Base-by-base conservation (phyloP, 169 alveolate species). In the Cryptosporidium parvum region DNA sequence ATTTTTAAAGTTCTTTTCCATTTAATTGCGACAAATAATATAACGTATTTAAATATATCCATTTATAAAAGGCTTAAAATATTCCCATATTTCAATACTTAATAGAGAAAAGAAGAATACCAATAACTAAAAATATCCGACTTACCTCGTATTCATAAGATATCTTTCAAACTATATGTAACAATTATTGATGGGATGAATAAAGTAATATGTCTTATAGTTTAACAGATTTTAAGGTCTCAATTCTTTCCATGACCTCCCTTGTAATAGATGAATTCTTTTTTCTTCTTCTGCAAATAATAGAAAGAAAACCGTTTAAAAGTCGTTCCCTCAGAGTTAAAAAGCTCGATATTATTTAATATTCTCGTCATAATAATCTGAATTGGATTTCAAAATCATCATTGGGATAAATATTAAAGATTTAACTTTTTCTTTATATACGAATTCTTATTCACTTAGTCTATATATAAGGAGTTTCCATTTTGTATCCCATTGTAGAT, bases 251-350 rank as follows among this genome's bases (percentile, higher is more conserved):
- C 56, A 14, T 12, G 12, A 48, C 1, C 0, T 48, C 23, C 56
- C 23, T 14, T 48, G 35, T 31, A 31, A 31, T 31, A 31, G 6
- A 7, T 48, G 18, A 16, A 48, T 9, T 48, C 18, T 4, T 14
- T 14, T 48, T 48, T 12, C 26, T 48, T 42, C 16, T 42, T 42
- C 10, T 12, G 8, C 48, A 42, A 42, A 3, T 37, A 42, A 42
- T 0, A 48, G 56, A 48, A 48, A 48, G 21, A 16, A 48, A 48
- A 14, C 4, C 1, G 7, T 14, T 48, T 16, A 14, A 48, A 48
- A 48, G 56, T 45, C 2, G 23, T n/a, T 44, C 89, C 89, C 89
- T 80, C 89, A 80, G 89, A 62, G 89, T 80, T 80, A 80, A 80
- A 80, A 80, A 80, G 89, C 89, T 80, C 89, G 89, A 33, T 80